phyloP scores from a whole-genome alignment of 768 basidiomycete genomes.

The Trametes sanguinea region DNA sequence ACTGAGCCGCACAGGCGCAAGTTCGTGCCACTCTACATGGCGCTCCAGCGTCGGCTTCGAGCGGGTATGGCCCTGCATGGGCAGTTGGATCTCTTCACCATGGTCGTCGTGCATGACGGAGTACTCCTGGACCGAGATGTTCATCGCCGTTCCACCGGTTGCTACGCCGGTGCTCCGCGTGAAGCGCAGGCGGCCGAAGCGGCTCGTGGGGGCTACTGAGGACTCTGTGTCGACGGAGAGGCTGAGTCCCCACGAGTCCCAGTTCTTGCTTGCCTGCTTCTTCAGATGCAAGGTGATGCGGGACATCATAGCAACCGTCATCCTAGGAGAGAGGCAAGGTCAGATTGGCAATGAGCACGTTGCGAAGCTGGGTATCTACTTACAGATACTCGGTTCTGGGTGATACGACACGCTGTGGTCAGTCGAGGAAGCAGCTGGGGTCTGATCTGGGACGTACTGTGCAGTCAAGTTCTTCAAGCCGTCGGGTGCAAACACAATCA shows the following conservation, averaged over 20 bases:
- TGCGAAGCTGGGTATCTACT: conserved; percentile 9
- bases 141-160: conserved; percentile 5
- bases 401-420: neutral
- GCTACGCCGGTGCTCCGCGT: neutral
- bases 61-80: neutral
- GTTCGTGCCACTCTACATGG: conserved; percentile 16
- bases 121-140: conserved; percentile 20
- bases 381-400: conserved; percentile 45
- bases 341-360: neutral
- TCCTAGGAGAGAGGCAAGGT: conserved; percentile 5
- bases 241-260: conserved; percentile 10
- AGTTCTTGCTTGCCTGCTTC: conserved; percentile 32
- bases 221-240: neutral
- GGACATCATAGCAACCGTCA: conserved; percentile 65
- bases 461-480: conserved; percentile 41
- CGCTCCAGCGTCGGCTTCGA: neutral
- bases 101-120: conserved; percentile 22
- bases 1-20: conserved; percentile 11
- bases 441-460: conserved; percentile 31
- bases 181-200: conserved; percentile 5
- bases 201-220: neutral
- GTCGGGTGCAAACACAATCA: conserved; percentile 36
- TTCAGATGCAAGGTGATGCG: conserved; percentile 64
- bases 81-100: conserved; percentile 10
- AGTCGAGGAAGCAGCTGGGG: neutral